Conservation (phyloP, 2,329 filamentous ascomycete species). For the Neopestalotiopsis sp. region DNA sequence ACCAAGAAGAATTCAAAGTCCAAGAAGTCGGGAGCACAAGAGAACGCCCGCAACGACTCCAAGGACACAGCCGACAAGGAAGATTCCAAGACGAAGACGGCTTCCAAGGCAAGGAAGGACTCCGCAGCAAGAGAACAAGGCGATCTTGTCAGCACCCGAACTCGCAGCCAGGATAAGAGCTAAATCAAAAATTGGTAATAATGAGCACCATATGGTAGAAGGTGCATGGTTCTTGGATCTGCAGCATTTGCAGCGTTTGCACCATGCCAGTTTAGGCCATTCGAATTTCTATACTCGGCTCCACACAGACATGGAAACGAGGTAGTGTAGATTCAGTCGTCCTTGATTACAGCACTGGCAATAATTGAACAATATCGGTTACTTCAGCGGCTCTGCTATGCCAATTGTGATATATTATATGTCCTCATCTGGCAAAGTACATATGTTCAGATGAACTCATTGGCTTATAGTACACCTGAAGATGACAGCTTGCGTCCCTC, state of each 20-base stretch:
- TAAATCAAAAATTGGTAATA: not conserved
- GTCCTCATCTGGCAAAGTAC: too few relatives aligned
- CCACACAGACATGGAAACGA: not conserved
- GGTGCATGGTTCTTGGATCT: too few relatives aligned
- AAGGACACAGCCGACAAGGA: conserved; percentile 15
- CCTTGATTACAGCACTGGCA: not conserved
- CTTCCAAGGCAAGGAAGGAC: conserved; percentile 20
- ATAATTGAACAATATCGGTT: too few relatives aligned
- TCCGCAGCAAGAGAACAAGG: conserved; percentile 23
- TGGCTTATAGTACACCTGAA: too few relatives aligned
- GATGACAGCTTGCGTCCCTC: too few relatives aligned
- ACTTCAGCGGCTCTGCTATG: too few relatives aligned
- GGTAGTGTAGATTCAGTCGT: not conserved
- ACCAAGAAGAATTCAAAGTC: conserved; percentile 1
- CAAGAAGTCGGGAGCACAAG: not conserved
- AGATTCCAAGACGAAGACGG: not conserved
- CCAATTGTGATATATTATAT: too few relatives aligned
- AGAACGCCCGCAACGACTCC: not conserved
- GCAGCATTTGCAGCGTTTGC: not conserved
- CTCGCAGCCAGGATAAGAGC: conserved; percentile 25
- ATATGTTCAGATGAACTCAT: too few relatives aligned
- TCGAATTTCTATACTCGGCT: not conserved
- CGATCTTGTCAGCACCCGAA: conserved; percentile 28
- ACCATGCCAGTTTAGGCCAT: not conserved
- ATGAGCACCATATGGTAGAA: too few relatives aligned